Evolutionary conservation across 164 flowering plant genomes (phyloP), one percentile per base, ranked within the genome.

Genomic region (Tetracentron sinense): DNA sequence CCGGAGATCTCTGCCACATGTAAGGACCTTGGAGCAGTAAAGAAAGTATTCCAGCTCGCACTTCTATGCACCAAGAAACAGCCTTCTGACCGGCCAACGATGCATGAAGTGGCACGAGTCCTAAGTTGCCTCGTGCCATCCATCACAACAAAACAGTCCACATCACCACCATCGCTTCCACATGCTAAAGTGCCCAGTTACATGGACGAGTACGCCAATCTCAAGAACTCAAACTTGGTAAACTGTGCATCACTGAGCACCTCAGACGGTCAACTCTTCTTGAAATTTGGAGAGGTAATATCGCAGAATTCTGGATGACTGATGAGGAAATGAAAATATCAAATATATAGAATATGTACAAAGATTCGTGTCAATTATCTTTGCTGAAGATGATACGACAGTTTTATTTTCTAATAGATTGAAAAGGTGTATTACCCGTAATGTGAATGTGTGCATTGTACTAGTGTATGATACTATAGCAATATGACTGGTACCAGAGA

Each of bases 101-200:
- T 95, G 96, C 97, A 95, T 42, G 97, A 95, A 66, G 97, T 92
- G 6, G 77, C 87, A 0, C 89, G 97, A 0, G 97, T 95, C 3
- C 83, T 95, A 0, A 78, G 74, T 2, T 83, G 81, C 69, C 77
- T 95, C 6, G 62, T 76, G 49, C 90, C 85, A 3, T 2, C 69
- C 2, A 0, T 51, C 6, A 27, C 60, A 6, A 70, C 78, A 6
- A 81, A 74, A 52, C 70, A 70, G 27, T 33, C 53, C 26, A 20
- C 66, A 14, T 60, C 66, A 0, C 26, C 74, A 4, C 65, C 71
- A 0, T 63, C 67, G 48, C 72, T 77, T 6, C 66, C 82, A n/a
- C n/a, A n/a, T 0, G 46, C 75, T 21, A 82, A 80, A 33, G 77
- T 72, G 10, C 75, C 88, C 1, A 80, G 85, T 65, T 90, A 93